Evolutionary conservation across 164 flowering plant species (phyloP).

Genomic region (Vitis rotundifolia): DNA sequence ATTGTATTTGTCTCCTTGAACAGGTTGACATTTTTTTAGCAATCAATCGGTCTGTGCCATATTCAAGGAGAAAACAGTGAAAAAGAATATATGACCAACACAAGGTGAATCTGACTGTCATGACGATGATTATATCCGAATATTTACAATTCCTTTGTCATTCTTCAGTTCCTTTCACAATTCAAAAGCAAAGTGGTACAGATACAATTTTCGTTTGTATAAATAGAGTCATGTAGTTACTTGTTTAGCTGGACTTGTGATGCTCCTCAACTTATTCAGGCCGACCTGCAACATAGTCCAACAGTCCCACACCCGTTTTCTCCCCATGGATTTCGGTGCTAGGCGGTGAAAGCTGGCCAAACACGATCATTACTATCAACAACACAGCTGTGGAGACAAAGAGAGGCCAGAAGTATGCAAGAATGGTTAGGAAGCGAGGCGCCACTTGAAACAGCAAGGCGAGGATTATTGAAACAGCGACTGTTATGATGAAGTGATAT

Average conservation of each 20-base stretch:
- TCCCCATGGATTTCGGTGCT: conserved; percentile 32
- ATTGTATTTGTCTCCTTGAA: too few relatives aligned
- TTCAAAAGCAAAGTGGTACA: background rate
- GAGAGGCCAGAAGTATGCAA: conserved; percentile 84
- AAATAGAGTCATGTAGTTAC: background rate
- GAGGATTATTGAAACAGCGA: conserved; percentile 6
- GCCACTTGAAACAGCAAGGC: conserved; percentile 32
- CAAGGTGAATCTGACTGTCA: background rate
- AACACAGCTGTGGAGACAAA: conserved; percentile 71
- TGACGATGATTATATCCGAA: background rate
- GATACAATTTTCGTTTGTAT: background rate
- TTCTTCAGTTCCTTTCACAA: conserved; percentile 1
- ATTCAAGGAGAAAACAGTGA: background rate
- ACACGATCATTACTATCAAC: conserved; percentile 40
- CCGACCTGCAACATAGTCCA: conserved; percentile 64
- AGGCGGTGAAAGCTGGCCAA: conserved; percentile 51
- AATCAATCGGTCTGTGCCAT: background rate
- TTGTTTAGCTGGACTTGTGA: background rate
- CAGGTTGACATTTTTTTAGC: too few relatives aligned
- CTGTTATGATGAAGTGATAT: conserved; percentile 20
- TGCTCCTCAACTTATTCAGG: conserved; percentile 13
- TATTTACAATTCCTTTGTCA: background rate
- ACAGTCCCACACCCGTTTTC: conserved; percentile 57
- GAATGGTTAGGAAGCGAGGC: conserved; percentile 51
- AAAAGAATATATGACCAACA: background rate